phyloP scores from a whole-genome alignment of 768 basidiomycete genomes.

The Thelephora ganbajun region DNA sequence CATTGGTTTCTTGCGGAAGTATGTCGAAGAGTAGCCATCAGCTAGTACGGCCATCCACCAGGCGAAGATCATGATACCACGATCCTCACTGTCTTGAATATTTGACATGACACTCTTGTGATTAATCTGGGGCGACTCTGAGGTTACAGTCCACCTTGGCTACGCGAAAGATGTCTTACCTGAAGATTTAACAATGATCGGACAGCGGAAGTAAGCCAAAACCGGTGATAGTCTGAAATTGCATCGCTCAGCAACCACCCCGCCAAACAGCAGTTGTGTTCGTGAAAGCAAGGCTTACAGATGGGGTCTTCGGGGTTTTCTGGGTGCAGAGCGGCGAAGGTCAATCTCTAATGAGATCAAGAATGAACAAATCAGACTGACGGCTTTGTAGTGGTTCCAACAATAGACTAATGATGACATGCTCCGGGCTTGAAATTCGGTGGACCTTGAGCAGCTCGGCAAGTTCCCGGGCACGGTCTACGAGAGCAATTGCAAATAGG shows the following conservation, averaged over 20 bases:
- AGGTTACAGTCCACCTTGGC: not conserved
- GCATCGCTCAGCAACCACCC: slow-evolving; percentile 7
- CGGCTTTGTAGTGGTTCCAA: slow-evolving; percentile 81
- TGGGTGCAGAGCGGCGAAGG: not conserved
- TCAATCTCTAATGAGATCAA: slow-evolving; percentile 3
- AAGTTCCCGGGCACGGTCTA: slow-evolving; percentile 72
- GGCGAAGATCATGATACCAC: slow-evolving; percentile 79
- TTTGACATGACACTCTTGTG: slow-evolving; percentile 66
- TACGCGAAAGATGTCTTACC: slow-evolving; percentile 22
- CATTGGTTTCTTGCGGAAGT: slow-evolving; percentile 75
- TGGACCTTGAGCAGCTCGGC: slow-evolving; percentile 82
- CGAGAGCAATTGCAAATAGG: slow-evolving; percentile 59
- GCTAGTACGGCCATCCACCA: slow-evolving; percentile 89
- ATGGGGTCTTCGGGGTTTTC: too few species aligned
- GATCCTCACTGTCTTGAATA: slow-evolving; percentile 60
- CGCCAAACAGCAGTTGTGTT: too few species aligned
- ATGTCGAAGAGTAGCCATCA: slow-evolving; percentile 73
- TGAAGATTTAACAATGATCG: slow-evolving; percentile 68
- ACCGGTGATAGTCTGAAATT: slow-evolving; percentile 61
- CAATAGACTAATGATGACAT: slow-evolving; percentile 69
- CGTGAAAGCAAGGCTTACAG: too few species aligned
- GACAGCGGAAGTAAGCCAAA: slow-evolving; percentile 70
- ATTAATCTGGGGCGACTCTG: slow-evolving; percentile 44
- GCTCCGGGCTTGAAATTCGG: slow-evolving; percentile 63
- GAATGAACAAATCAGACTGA: slow-evolving; percentile 29